Conservation (phyloP, 139 green algal genomes). For the Gonium pectorale region DNA sequence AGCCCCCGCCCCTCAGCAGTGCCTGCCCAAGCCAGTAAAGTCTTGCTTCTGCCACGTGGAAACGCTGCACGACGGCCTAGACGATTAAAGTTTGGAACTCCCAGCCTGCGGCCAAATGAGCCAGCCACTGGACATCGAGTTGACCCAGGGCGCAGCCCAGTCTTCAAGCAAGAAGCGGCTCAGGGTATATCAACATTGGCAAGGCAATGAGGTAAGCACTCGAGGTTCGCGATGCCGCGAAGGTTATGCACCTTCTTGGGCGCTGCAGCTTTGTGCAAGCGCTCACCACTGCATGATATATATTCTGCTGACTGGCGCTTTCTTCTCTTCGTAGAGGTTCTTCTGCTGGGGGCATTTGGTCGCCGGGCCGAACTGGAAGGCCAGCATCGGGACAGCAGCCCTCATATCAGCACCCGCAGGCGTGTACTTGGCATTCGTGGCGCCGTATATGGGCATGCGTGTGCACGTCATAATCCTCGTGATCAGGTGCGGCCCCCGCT, state of each 20-base stretch:
- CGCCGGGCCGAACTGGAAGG: conserved; percentile 85
- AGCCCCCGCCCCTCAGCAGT: conserved; percentile 13
- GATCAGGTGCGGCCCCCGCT: conserved; percentile 61
- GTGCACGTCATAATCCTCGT: conserved; percentile 58
- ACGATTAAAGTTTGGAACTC: not conserved
- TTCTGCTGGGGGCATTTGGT: conserved; percentile 69
- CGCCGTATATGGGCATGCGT: conserved; percentile 65
- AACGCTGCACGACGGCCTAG: conserved; percentile 51
- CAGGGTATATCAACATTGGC: conserved; percentile 72
- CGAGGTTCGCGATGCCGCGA: not conserved
- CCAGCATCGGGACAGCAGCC: conserved; percentile 63
- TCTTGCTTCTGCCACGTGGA: conserved; percentile 65
- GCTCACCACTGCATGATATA: not conserved
- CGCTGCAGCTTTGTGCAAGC: too few relatives aligned
- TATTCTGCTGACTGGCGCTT: not conserved
- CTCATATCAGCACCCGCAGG: conserved; percentile 76
- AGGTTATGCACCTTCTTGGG: too few relatives aligned
- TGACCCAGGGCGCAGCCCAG: not conserved
- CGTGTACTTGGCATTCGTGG: conserved; percentile 80
- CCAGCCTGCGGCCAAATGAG: too few relatives aligned
- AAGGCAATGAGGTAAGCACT: conserved; percentile 72
- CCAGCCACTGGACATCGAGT: not conserved
- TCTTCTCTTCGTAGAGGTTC: conserved; percentile 51
- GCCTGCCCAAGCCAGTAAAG: conserved; percentile 42
- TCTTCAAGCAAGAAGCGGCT: conserved; percentile 2